These are phyloP conservation scores for Pestalotiopsis fici DNA, from an alignment of 2,329 filamentous ascomycete species.

Conservation along the genomic window DNA sequence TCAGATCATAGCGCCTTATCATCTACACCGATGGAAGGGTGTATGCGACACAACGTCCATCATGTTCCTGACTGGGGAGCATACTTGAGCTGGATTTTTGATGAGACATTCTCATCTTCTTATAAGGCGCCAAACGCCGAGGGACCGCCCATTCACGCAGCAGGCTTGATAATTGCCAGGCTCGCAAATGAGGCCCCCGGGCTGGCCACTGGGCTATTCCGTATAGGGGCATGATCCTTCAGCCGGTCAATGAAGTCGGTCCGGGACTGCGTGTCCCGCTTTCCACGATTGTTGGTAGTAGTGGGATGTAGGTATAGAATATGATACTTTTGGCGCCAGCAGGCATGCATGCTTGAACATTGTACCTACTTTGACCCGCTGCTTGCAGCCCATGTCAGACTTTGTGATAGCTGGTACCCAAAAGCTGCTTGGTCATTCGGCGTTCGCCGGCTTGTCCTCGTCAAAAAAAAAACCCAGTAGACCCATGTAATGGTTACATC, in stretches of 20 bases:
- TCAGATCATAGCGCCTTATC: conserved; percentile 3
- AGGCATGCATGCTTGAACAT: neutral
- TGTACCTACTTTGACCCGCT: no score
- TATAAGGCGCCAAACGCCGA: neutral
- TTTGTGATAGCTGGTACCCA: no score
- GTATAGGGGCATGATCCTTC: neutral
- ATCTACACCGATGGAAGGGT: neutral
- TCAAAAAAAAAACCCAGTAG: no score
- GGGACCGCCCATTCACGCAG: neutral
- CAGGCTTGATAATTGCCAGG: neutral
- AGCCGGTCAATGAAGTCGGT: neutral
- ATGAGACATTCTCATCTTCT: neutral
- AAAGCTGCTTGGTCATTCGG: no score
- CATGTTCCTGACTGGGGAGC: neutral
- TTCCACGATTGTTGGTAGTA: no score
- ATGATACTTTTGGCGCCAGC: neutral
- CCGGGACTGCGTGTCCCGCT: neutral
- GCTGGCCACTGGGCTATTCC: neutral
- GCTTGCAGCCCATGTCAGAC: no score
- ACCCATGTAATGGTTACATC: no score
- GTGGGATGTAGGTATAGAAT: no score
- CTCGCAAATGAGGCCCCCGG: neutral
- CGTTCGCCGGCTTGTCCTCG: no score
- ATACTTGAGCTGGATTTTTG: neutral
- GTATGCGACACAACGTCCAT: neutral